Conservation (phyloP, 768 basidiomycete species). For the Boletus vermiculosoides region DNA sequence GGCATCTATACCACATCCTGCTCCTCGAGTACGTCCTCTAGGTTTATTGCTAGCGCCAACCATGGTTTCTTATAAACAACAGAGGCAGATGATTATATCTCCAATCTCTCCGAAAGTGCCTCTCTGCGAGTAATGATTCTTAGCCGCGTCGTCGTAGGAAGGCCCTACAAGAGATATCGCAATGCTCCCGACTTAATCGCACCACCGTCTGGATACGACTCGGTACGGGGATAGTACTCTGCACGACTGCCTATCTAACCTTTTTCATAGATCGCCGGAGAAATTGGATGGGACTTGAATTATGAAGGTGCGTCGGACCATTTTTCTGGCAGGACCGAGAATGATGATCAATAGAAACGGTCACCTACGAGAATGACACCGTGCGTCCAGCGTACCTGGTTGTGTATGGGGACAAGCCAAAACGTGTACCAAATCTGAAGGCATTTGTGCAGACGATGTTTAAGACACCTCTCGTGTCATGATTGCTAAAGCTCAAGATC, state of each 20-base stretch:
- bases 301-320: constrained; percentile 42
- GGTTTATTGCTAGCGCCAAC: not conserved
- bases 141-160: constrained; percentile 65
- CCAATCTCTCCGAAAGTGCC: constrained; percentile 42
- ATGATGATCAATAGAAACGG: constrained; percentile 45
- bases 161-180: constrained; percentile 45
- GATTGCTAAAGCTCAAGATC: not conserved
- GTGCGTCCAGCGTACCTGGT: constrained; percentile 65
- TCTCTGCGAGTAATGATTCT: constrained; percentile 51
- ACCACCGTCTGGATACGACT: constrained; percentile 60
- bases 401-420: constrained; percentile 48
- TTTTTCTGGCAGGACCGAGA: not conserved
- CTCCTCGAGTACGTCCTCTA: constrained; percentile 54
- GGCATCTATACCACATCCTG: constrained; percentile 68
- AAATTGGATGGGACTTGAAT: constrained; percentile 63
- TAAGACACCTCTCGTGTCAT: constrained; percentile 33
- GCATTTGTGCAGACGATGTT: constrained; percentile 29
- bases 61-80: constrained; percentile 8
- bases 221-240: constrained; percentile 38
- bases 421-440: constrained; percentile 21
- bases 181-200: constrained; percentile 49
- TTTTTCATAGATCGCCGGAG: constrained; percentile 49
- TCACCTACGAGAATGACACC: constrained; percentile 65
- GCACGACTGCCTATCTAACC: not conserved
- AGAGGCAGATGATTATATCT: constrained; percentile 69